Conservation (phyloP, 176 grass and related monocot genomes). For the Musa acuminata region DNA sequence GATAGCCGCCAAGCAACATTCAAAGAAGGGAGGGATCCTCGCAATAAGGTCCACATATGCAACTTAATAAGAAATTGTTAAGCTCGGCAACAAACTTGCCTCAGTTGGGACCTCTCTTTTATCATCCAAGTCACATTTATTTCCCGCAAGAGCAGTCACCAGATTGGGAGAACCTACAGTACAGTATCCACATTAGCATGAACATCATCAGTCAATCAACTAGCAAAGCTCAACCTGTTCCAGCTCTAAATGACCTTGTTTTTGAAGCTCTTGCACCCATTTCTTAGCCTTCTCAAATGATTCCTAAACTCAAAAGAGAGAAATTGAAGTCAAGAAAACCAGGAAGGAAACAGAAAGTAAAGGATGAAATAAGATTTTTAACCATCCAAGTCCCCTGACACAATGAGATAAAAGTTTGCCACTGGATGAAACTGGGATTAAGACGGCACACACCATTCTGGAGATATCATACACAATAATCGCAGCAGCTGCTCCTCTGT, state of each 20-base stretch:
- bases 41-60: not conserved
- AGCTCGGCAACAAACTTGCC: not conserved
- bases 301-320: not conserved
- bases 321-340: conserved; percentile 2
- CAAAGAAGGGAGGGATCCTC: not conserved
- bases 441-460: conserved; percentile 7
- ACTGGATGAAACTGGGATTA: not conserved
- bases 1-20: not conserved
- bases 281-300: conserved; percentile 23
- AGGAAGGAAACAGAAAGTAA: not conserved
- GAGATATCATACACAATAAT: conserved; percentile 88
- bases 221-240: not conserved
- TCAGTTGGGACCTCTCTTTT: conserved; percentile 16
- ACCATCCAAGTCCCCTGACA: not conserved
- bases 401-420: not conserved
- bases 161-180: conserved; percentile 14
- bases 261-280: conserved; percentile 19
- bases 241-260: conserved; percentile 12
- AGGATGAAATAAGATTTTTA: not conserved
- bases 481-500: conserved; percentile 63
- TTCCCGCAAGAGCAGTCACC: conserved; percentile 15
- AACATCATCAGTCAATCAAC: not conserved
- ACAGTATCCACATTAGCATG: not conserved
- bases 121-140: conserved; percentile 24
- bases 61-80: not conserved